Evolutionary conservation across 768 basidiomycete species (phyloP).

Genomic region (Galerina marginata): DNA sequence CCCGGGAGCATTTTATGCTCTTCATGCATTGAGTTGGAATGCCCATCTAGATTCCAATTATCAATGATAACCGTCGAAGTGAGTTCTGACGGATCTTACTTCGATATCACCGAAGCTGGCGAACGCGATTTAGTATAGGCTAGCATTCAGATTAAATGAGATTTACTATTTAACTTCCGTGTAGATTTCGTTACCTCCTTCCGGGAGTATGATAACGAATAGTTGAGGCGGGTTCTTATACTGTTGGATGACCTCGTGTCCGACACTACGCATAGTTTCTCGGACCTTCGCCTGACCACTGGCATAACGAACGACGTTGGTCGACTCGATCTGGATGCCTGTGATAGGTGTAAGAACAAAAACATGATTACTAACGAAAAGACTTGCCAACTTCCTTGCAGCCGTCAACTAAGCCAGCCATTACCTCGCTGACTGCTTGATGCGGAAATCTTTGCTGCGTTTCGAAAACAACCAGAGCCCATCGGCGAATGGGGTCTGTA

Average conservation of each 20-base stretch:
- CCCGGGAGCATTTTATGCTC: conserved; percentile 64
- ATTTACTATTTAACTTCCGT: conserved; percentile 79
- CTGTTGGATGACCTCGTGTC: conserved; percentile 48
- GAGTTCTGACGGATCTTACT: conserved; percentile 12
- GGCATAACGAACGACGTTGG: conserved; percentile 54
- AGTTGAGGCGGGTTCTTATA: conserved; percentile 54
- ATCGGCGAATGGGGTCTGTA: conserved; percentile 51
- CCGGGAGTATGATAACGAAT: conserved; percentile 73
- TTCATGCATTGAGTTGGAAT: conserved; percentile 84
- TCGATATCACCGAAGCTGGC: conserved; percentile 73
- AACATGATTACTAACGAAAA: not conserved
- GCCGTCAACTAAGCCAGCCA: conserved; percentile 52
- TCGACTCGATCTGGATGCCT: conserved; percentile 65
- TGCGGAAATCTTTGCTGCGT: conserved; percentile 58
- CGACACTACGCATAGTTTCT: conserved; percentile 57
- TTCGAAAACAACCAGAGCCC: conserved; percentile 75
- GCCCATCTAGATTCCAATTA: conserved; percentile 52
- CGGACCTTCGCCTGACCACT: conserved; percentile 62
- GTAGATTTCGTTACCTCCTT: conserved; percentile 78
- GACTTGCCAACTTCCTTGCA: conserved; percentile 64
- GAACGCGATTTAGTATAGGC: not conserved
- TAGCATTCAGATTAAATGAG: not conserved
- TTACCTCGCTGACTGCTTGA: conserved; percentile 56
- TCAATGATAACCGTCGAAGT: not conserved
- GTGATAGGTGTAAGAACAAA: not conserved